A percentile compares a stretch with the other conserved stretches of the same genome.
Conservation (phyloP, 805 yeast species). For the Starmerella etchellsii region DNA sequence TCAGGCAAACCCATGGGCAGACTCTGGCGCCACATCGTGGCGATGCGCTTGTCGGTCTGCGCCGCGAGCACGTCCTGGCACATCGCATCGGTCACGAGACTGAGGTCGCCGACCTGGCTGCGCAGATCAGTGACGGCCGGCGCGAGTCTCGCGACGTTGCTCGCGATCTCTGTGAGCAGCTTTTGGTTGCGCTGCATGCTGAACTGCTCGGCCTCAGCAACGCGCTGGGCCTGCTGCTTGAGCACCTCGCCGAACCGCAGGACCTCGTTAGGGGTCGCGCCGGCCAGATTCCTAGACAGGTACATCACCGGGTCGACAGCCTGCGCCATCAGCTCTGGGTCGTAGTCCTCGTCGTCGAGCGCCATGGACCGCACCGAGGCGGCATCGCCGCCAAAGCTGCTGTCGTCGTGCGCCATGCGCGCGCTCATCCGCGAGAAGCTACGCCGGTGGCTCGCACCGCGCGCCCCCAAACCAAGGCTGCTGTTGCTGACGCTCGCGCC, state of each 20-base stretch:
- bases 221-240: constrained; percentile 12
- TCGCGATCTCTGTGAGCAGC: constrained; percentile 27
- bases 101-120: constrained; percentile 44
- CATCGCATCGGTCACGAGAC: constrained; percentile 47
- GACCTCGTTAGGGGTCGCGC: constrained; percentile 15
- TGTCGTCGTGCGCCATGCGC: constrained; percentile 1
- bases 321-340: constrained; percentile 41
- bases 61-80: constrained; percentile 42
- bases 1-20: too few species aligned
- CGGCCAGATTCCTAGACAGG: constrained; percentile 13
- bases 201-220: constrained; percentile 20
- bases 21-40: constrained; percentile 2
- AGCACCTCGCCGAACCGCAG: constrained; percentile 16
- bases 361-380: constrained; percentile 21
- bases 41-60: constrained; percentile 11
- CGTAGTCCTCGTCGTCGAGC: constrained; percentile 29
- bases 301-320: constrained; percentile 22
- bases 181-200: constrained; percentile 24
- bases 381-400: constrained; percentile 8
- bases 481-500: too few species aligned
- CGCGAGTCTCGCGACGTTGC: constrained; percentile 51
- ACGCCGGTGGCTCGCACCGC: too few species aligned
- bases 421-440: constrained; percentile 15
- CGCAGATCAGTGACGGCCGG: constrained; percentile 52
- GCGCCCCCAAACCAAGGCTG: too few species aligned